phyloP scores from a whole-genome alignment of 352 stramenopile genomes.

The Globisporangium orthogonon region DNA sequence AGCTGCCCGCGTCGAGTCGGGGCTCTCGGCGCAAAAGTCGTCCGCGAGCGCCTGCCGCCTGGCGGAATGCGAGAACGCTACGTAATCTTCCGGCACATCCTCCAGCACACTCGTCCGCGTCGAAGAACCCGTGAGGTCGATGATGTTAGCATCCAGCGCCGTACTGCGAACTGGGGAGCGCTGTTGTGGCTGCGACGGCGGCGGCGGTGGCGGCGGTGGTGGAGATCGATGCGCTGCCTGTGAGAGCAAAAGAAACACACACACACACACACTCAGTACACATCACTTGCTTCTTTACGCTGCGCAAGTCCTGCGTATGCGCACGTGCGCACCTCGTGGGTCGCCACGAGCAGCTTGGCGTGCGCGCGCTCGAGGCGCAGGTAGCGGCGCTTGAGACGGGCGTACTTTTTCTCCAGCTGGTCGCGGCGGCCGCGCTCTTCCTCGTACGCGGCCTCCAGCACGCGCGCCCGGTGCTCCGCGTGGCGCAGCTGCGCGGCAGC shows the following conservation, averaged over 20 bases:
- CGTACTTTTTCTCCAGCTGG: slow-evolving; percentile 62
- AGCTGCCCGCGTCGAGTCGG: slow-evolving; percentile 19
- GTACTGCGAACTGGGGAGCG: neutral
- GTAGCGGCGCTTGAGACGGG: slow-evolving; percentile 59
- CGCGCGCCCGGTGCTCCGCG: slow-evolving; percentile 23
- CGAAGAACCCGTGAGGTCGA: slow-evolving; percentile 55
- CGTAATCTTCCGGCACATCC: neutral
- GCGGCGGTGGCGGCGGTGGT: neutral
- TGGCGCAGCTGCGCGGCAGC: slow-evolving; percentile 2
- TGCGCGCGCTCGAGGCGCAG: slow-evolving; percentile 51
- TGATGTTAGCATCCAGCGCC: slow-evolving; percentile 24
- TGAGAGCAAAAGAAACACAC: neutral
- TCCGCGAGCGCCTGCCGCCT: slow-evolving; percentile 15
- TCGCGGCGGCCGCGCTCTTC: slow-evolving; percentile 45
- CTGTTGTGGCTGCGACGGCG: neutral
- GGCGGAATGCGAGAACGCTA: neutral
- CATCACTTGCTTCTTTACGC: too few species aligned
- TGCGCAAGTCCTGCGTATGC: too few species aligned
- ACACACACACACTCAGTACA: neutral
- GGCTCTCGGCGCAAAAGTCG: slow-evolving; percentile 56
- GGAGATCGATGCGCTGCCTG: neutral
- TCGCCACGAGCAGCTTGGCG: slow-evolving; percentile 26
- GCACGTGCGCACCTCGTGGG: slow-evolving; percentile 6
- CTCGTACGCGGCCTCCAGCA: slow-evolving; percentile 39
- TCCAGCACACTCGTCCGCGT: slow-evolving; percentile 5